Base-by-base conservation (phyloP, 2,329 filamentous ascomycete species). In the Aspergillus sp. region DNA sequence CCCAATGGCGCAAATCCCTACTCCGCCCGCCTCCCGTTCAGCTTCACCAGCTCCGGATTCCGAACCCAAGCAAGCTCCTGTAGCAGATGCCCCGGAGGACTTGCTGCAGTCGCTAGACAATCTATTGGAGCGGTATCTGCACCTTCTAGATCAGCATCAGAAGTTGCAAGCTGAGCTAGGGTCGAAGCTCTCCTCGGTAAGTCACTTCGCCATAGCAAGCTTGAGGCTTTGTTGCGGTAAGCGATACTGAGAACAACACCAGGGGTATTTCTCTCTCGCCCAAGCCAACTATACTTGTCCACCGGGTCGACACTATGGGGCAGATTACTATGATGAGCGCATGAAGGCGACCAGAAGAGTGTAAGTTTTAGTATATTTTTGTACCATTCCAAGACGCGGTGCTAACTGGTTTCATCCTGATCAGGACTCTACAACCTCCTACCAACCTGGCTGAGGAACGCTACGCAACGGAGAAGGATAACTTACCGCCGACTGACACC, bases 281-380 rank as follows among this genome's bases (percentile, higher is more conserved):
- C 77, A 81, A 59, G 81, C 81, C 39, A 82, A 83, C 62, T 80
- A 80, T 62, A 76, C 75, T 30, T 78, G 76, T 61, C 72, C 78
- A 2, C 75, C 78, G 15, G 78, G 78, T 15, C 75, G 79, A 57
- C 70, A 77, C 53, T 81, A 79, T 71, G 81, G 81, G 13, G 72
- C 77, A 38, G 80, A 83, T 56, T 81, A 78, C 63, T 83, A 82
- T 60, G 81, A 83, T 68, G 77, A 78, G 49, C 72, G 81, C 32
- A 83, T 82, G 81, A 81, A 82, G 65, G 80, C 80, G 15, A 75
- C 70, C 21, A 71, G 72, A 60, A 76, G 67, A 60, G 71, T 80
- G 78, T 80, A 70, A 62, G 66, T 63, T n/a, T n/a, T n/a, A 41
- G 13, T 1, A n/a, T n/a, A 41, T 25, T 8, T 19, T 30, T 42